A percentile compares a stretch with the other conserved stretches of the same genome.
Conservation (phyloP, 2,329 filamentous ascomycete species). For the Aspergillus sp. region DNA sequence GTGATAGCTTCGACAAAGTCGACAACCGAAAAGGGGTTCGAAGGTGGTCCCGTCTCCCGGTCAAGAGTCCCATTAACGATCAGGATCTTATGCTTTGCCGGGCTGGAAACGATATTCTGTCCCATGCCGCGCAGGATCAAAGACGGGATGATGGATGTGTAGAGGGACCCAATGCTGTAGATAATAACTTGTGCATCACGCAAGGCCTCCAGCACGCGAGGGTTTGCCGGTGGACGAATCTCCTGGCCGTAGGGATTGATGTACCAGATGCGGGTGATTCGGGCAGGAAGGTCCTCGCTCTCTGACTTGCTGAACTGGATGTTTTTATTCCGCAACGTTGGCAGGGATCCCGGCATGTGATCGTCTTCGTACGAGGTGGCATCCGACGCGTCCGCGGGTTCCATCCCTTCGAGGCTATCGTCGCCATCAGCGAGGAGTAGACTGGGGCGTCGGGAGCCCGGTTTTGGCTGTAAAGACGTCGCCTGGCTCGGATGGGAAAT, state of each 20-base stretch:
- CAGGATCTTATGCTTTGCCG: conserved; percentile 61
- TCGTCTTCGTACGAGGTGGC: conserved; percentile 38
- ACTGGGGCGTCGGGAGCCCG: conserved; percentile 25
- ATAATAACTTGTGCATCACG: conserved; percentile 59
- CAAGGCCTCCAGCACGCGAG: conserved; percentile 65
- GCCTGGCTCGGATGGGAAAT: conserved; percentile 75
- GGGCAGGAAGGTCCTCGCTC: conserved; percentile 68
- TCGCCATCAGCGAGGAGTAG: conserved; percentile 29
- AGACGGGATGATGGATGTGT: conserved; percentile 79
- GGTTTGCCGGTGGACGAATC: conserved; percentile 76
- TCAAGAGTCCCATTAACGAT: conserved; percentile 79
- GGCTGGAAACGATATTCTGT: conserved; percentile 48
- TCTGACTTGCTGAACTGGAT: conserved; percentile 73
- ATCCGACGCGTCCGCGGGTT: conserved; percentile 23
- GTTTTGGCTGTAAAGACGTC: conserved; percentile 39
- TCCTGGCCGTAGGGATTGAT: conserved; percentile 99
- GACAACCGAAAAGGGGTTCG: conserved; percentile 57
- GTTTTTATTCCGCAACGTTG: conserved; percentile 69
- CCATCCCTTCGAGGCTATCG: conserved; percentile 18
- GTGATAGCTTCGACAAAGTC: conserved; percentile 79
- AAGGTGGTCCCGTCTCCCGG: conserved; percentile 70
- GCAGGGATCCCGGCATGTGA: conserved; percentile 56
- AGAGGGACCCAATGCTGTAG: conserved; percentile 90
- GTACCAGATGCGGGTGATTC: conserved; percentile 84
- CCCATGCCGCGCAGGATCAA: conserved; percentile 72